These are phyloP conservation scores for Fusarium agapanthi DNA, from an alignment of 2,329 filamentous ascomycete genomes.

Conservation along the genomic window DNA sequence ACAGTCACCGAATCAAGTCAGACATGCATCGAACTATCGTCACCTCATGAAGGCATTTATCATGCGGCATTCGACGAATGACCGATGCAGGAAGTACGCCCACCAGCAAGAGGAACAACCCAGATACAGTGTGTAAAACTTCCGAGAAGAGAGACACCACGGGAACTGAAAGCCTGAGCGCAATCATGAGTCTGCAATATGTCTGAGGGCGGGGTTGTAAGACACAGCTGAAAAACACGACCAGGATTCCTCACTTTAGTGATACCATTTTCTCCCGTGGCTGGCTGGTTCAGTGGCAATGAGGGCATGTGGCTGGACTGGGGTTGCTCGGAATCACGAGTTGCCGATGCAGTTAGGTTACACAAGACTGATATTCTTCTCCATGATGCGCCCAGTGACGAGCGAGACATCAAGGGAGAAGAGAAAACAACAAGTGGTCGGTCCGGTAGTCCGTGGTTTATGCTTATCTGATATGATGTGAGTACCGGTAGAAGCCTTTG, in stretches of 20 bases:
- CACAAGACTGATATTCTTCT: neutral
- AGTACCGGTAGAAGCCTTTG: neutral
- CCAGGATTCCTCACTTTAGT: no score
- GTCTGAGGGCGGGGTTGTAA: neutral
- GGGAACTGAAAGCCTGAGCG: no score
- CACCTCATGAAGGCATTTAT: neutral
- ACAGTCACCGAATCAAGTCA: neutral
- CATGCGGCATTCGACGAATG: neutral
- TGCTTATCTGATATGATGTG: neutral
- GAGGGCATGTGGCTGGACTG: neutral
- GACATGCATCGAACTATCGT: neutral
- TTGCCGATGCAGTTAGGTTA: neutral
- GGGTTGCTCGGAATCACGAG: neutral
- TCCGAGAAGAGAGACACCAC: neutral
- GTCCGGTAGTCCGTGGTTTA: no score
- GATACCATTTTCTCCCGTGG: neutral
- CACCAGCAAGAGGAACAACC: no score
- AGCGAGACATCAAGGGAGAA: neutral
- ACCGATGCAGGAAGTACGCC: no score
- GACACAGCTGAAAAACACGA: neutral
- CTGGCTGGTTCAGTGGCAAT: neutral
- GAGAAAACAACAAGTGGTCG: neutral
- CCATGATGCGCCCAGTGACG: neutral
- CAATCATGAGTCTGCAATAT: neutral
- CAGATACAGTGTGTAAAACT: rapidly evolving